A percentile compares a stretch with the other conserved stretches of the same genome.
Evolutionary conservation across 2,329 filamentous ascomycete species (phyloP).

Genomic region (Botrytis elliptica): DNA sequence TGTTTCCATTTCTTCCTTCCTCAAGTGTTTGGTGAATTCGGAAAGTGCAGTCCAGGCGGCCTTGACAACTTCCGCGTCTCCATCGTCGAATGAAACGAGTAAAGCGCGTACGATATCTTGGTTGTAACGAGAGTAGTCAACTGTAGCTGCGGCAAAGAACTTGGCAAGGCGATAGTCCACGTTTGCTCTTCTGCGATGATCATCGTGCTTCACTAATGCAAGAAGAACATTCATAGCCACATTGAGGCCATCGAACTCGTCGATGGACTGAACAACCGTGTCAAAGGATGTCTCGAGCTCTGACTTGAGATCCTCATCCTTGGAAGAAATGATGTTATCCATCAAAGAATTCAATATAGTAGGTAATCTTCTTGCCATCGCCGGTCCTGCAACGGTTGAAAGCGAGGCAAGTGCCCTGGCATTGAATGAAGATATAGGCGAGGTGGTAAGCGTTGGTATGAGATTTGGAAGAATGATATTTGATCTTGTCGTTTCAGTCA

Average conservation of each 20-base stretch:
- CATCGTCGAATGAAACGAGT: constrained; percentile 88
- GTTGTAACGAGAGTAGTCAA: constrained; percentile 95
- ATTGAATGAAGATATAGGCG: constrained; percentile 92
- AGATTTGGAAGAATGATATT: constrained; percentile 97
- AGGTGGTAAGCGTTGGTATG: constrained; percentile 85
- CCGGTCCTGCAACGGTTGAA: constrained; percentile 82
- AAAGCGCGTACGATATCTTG: constrained; percentile 90
- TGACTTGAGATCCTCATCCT: constrained; percentile 67
- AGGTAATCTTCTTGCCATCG: constrained; percentile 87
- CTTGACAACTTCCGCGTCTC: constrained; percentile 81
- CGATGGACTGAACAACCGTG: constrained; percentile 85
- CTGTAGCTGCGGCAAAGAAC: constrained; percentile 77
- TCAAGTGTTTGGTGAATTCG: constrained; percentile 82
- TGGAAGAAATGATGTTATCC: constrained; percentile 81
- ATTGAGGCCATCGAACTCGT: constrained; percentile 94
- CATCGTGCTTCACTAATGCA: constrained; percentile 84
- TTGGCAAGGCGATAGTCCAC: constrained; percentile 78
- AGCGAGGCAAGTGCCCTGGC: constrained; percentile 90
- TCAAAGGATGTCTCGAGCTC: constrained; percentile 84
- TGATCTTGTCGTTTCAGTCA: constrained; percentile 89
- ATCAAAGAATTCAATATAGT: constrained; percentile 90
- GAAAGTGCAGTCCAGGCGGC: constrained; percentile 83
- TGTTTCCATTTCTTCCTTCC: constrained; percentile 97
- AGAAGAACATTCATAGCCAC: constrained; percentile 94
- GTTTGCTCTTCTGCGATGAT: constrained; percentile 77